phyloP scores from a whole-genome alignment of 1,139 yeast species.

The Entelexis paramagnoliae region DNA sequence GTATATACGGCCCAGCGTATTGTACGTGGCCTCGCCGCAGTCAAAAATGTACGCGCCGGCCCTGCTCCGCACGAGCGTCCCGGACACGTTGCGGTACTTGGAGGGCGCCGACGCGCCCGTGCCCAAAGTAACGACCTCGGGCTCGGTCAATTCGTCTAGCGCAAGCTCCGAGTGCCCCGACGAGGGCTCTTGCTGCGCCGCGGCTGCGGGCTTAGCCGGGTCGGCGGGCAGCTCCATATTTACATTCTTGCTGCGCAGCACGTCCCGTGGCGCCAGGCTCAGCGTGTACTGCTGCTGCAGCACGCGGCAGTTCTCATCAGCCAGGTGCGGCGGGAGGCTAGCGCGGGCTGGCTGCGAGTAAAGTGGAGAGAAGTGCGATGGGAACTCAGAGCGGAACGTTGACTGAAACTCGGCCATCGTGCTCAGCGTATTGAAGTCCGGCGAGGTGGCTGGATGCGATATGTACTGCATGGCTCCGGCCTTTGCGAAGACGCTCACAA shows the following conservation, averaged over 20 bases:
- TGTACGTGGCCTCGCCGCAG: slow-evolving; percentile 89
- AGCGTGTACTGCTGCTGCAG: slow-evolving; percentile 10
- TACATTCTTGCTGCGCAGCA: not conserved
- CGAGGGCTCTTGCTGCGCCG: not conserved
- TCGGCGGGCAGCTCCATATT: not conserved
- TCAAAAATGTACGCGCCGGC: slow-evolving; percentile 45
- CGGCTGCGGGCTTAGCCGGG: not conserved
- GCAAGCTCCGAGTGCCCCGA: not conserved
- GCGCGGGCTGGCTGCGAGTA: slow-evolving; percentile 9
- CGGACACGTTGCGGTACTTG: slow-evolving; percentile 70
- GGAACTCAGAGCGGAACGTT: slow-evolving; percentile 48
- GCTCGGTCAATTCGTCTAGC: slow-evolving; percentile 16
- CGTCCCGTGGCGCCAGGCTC: slow-evolving; percentile 11
- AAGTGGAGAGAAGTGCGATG: slow-evolving; percentile 40
- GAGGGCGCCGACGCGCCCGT: slow-evolving; percentile 94
- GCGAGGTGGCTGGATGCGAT: slow-evolving; percentile 55
- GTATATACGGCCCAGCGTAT: slow-evolving; percentile 55
- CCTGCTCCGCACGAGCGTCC: slow-evolving; percentile 66
- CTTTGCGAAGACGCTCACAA: slow-evolving; percentile 29
- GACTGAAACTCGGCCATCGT: slow-evolving; percentile 46
- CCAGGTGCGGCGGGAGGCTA: slow-evolving; percentile 1
- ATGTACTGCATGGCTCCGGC: slow-evolving; percentile 49
- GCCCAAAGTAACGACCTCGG: slow-evolving; percentile 72
- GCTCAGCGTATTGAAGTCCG: slow-evolving; percentile 50
- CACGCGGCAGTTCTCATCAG: not conserved